Percentiles rank a stretch among this genome's conserved stretches.
These are phyloP conservation scores for Basidiobolus meristosporus DNA, from an alignment of 371 early-diverging fungal species.

Conservation along the genomic window DNA sequence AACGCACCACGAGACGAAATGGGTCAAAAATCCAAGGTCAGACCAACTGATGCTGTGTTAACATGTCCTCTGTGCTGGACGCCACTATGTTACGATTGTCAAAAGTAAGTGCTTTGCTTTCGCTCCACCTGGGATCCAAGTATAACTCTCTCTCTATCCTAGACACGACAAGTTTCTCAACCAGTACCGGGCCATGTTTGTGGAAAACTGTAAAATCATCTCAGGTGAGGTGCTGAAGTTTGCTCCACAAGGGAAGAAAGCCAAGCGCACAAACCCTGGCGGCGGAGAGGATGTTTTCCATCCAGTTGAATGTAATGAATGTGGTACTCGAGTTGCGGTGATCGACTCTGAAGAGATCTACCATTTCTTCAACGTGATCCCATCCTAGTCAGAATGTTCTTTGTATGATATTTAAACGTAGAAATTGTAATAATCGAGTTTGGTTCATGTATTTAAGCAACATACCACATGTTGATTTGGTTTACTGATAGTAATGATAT, in stretches of 20 bases:
- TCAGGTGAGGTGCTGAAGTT: slow-evolving; percentile 9
- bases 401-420: too few relatives aligned
- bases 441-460: too few relatives aligned
- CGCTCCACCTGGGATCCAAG: too few relatives aligned
- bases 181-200: slow-evolving; percentile 58
- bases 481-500: too few relatives aligned
- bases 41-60: slow-evolving; percentile 45
- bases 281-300: slow-evolving; percentile 19
- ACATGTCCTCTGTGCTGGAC: slow-evolving; percentile 46
- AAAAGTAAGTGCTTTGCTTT: slow-evolving; percentile 17
- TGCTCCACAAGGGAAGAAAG: slow-evolving; percentile 6
- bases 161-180: slow-evolving; percentile 35
- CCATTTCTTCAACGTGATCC: slow-evolving; percentile 44
- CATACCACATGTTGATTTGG: too few relatives aligned
- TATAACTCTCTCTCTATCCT: neutral
- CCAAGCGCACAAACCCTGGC: neutral
- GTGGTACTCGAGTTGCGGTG: slow-evolving; percentile 40
- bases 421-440: too few relatives aligned
- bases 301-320: slow-evolving; percentile 32
- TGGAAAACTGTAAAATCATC: slow-evolving; percentile 27
- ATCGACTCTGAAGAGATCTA: slow-evolving; percentile 44
- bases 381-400: too few relatives aligned
- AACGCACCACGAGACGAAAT: too few relatives aligned
- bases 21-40: too few relatives aligned
- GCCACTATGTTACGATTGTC: slow-evolving; percentile 38